Evolutionary conservation across 2,329 filamentous ascomycete genomes (phyloP), one percentile per base, ranked within the genome.

Genomic region (Fusarium compactum): DNA sequence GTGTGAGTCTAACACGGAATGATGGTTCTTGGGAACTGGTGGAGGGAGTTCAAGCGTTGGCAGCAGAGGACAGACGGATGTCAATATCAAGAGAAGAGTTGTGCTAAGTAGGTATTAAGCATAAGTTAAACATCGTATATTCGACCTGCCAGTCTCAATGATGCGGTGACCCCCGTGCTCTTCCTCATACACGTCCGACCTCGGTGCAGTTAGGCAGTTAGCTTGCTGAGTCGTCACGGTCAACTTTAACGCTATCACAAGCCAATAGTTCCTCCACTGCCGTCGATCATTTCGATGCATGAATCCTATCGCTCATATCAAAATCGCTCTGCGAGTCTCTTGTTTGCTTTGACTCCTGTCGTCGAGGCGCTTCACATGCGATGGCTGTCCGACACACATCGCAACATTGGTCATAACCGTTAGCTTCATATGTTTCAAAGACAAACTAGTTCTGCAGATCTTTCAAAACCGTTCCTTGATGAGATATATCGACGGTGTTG

Each of bases 181-280:
- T 38, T 55, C 6, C 25, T 34, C 22, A 15, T 47, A 27, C 18
- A 44, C 8, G 32, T 25, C 46, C 30, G 32, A 27, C 22, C 40
- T 65, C 60, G 32, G 30, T 38, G 18, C 16, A 38, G 22, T 40
- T 50, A 14, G 1, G 16, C 27, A 46, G 20, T 55, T 51, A 38
- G 16, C 48, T 38, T 18, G 12, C 45, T 29, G 20, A 34, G 50
- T 61, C 22, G 27, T 62, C 24, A 32, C 41, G 20, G n/a, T 48
- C 51, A 25, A 34, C 8, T 12, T 65, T 20, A 25, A 56, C 57
- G 20, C 46, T 46, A 57, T 62, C 51, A 30, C 43, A 20, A 57
- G 51, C 46, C 43, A 25, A 34, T n/a, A 41, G 24, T 12, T 43
- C 38, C 30, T 40, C 30, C 38, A 22, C 56, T 57, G 51, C 45